Conservation (phyloP, 2,329 filamentous ascomycete species). For the Colletotrichum cuscutae region DNA sequence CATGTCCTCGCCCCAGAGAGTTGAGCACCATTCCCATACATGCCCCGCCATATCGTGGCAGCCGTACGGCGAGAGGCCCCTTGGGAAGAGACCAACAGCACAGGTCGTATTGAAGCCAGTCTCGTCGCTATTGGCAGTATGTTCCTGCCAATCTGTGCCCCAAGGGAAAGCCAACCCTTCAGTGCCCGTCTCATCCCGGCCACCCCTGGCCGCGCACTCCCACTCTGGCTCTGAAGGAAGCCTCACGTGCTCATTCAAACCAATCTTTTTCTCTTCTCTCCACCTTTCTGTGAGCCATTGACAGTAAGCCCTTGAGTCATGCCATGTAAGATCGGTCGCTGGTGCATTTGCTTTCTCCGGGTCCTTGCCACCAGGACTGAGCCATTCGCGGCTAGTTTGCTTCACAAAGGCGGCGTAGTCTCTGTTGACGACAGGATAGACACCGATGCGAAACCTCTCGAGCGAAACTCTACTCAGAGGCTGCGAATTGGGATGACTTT, state of each 20-base stretch:
- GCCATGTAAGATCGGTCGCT: slow-evolving; percentile 24
- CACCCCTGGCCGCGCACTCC: slow-evolving; percentile 11
- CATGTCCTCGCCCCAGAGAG: slow-evolving; percentile 24
- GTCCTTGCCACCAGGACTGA: not conserved
- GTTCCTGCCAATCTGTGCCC: not conserved
- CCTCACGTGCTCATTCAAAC: not conserved
- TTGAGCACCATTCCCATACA: slow-evolving; percentile 25
- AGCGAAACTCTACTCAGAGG: not conserved
- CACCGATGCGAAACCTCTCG: not conserved
- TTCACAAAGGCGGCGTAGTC: slow-evolving; percentile 1
- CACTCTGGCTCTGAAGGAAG: slow-evolving; percentile 17
- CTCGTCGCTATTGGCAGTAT: not conserved
- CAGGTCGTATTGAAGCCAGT: not conserved
- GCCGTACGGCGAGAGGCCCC: slow-evolving; percentile 5
- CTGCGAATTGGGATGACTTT: slow-evolving; percentile 17
- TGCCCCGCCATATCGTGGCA: slow-evolving; percentile 19
- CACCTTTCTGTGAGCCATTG: slow-evolving; percentile 6
- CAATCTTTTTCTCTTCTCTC: not conserved
- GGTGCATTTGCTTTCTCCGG: slow-evolving; percentile 1
- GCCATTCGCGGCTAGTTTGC: slow-evolving; percentile 9
- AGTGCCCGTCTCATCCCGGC: not conserved
- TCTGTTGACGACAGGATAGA: slow-evolving; percentile 11
- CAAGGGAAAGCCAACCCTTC: not conserved
- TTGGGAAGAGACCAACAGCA: slow-evolving; percentile 13
- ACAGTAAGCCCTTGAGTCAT: slow-evolving; percentile 13